Percentiles rank a stretch among this genome's conserved stretches.
Evolutionary conservation across 169 alveolate genomes (phyloP).

Genomic region (Eimeria falciformis): DNA sequence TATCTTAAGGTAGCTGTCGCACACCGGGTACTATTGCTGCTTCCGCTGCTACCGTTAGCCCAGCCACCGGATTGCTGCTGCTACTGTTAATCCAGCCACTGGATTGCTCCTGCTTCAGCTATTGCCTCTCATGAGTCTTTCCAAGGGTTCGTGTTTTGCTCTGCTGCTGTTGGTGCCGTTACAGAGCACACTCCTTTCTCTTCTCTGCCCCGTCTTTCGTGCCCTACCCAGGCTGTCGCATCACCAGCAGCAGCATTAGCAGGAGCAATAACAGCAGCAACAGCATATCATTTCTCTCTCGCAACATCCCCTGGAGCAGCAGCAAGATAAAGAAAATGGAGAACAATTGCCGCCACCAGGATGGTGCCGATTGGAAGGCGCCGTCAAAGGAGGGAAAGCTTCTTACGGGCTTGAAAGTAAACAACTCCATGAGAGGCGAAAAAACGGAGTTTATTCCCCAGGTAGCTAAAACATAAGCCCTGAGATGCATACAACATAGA

Average conservation of each 20-base stretch:
- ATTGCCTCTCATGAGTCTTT: no score
- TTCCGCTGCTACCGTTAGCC: background rate
- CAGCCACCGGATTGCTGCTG: background rate
- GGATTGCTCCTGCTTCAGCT: no score
- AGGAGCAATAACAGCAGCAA: conserved; percentile 2
- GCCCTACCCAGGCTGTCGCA: background rate
- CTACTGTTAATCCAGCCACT: conserved; percentile 3
- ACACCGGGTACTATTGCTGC: background rate
- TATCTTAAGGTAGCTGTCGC: background rate
- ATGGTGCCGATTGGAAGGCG: conserved; percentile 57
- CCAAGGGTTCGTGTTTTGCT: no score
- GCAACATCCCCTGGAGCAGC: conserved; percentile 19
- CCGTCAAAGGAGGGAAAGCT: conserved; percentile 74
- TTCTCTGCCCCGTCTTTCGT: background rate
- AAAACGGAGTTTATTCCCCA: conserved; percentile 74
- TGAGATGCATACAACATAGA: background rate
- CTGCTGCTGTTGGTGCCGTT: background rate
- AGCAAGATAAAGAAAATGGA: conserved; percentile 11
- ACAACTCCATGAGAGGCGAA: conserved; percentile 69
- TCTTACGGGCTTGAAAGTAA: conserved; percentile 57
- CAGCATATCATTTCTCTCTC: background rate
- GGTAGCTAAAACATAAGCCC: conserved; percentile 47
- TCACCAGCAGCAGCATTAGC: conserved; percentile 6
- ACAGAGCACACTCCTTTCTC: background rate
- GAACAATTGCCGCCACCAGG: background rate